Evolutionary conservation across 345 rosid species (phyloP), one percentile per base, ranked within the genome.

Genomic region (Salix arbutifolia): DNA sequence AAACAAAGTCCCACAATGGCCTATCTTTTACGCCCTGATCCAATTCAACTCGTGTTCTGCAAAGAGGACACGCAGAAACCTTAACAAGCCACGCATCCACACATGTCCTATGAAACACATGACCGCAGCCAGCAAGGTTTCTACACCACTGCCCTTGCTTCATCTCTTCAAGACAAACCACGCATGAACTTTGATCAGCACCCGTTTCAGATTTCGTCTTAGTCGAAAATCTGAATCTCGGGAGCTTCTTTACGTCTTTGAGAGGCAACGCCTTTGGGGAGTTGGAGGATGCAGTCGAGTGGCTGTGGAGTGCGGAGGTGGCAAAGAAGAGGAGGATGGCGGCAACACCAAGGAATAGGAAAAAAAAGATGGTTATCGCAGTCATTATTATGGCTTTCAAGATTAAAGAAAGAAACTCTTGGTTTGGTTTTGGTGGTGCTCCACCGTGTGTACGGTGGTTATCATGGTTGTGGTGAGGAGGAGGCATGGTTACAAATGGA

Each of bases 61-160:
- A 95, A 61, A 87, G 83, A 3, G 97, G 97, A 68, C 99, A 95
- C 44, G 91, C 84, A 7, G 88, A 79, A 28, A 87, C 91, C 83
- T 90, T 90, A 26, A 89, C 78, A 58, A 95, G 84, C 99, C 99
- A 93, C 37, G 84, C 70, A 74, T 95, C 97, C 46, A 95, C 91
- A 81, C 99, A 95, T 78, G 82, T 86, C 73, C 85, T 83, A 53
- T 95, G 99, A 74, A 93, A 93, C 25, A 92, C 75, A 69, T 95
- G 99, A 11, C 96, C 94, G 50, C 99, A 95, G 5, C 82, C 85
- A n/a, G 48, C 77, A 17, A 95, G 86, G 42, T 74, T 82, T 76
- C 99, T 72, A 81, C 99, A 95, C 97, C 96, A 90, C 81, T 95
- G 96, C 11, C 96, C 98, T 71, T 82, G 87, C 79, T 79, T 85